Evolutionary conservation across 2,329 filamentous ascomycete genomes (phyloP).

Genomic region (Cordyceps fumosorosea): DNA sequence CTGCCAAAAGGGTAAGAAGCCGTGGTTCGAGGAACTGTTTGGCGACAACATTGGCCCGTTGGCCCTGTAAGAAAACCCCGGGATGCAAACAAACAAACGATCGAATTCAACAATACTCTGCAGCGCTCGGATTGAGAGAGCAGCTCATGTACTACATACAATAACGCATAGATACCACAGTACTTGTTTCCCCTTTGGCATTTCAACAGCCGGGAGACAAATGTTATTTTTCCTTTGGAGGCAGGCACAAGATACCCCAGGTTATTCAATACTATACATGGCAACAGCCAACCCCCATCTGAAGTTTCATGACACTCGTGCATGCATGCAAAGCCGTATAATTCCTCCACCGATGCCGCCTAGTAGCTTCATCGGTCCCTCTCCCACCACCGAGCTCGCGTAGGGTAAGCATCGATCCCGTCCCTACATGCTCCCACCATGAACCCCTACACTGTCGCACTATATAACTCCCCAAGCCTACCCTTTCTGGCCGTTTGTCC

Average conservation of each 20-base stretch:
- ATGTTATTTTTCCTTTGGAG: not conserved
- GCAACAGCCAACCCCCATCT: not conserved
- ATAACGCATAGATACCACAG: slow-evolving; percentile 1
- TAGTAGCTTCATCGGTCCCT: no score
- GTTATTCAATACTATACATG: not conserved
- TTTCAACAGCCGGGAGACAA: not conserved
- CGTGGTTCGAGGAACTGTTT: slow-evolving; percentile 30
- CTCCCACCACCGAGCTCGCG: no score
- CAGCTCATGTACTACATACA: not conserved
- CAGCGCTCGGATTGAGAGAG: not conserved
- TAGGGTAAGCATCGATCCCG: no score
- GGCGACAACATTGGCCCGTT: slow-evolving; percentile 27
- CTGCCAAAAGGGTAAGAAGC: slow-evolving; percentile 24
- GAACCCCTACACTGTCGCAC: not conserved
- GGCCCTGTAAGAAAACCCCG: slow-evolving; percentile 10
- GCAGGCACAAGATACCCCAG: slow-evolving; percentile 5
- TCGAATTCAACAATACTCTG: not conserved
- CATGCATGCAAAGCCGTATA: not conserved
- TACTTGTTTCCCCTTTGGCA: not conserved
- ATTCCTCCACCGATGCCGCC: no score
- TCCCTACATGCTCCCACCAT: no score
- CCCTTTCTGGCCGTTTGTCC: no score
- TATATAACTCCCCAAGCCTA: no score
- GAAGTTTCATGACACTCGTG: not conserved
- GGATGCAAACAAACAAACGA: not conserved